phyloP scores from a whole-genome alignment of 2,329 filamentous ascomycete species.

The Claviceps spartinae region DNA sequence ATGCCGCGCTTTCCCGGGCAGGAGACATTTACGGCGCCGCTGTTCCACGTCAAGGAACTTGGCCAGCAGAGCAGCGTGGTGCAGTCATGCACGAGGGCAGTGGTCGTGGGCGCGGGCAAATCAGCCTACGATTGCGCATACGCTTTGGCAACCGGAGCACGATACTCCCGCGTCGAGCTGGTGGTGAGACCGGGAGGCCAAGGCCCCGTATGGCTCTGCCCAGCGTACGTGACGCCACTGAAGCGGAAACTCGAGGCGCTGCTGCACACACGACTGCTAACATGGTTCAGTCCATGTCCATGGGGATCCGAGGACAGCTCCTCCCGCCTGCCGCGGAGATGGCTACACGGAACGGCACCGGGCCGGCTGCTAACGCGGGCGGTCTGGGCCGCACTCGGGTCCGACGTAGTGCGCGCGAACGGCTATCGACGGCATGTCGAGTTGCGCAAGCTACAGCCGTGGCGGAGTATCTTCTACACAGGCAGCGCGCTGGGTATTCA shows the following conservation, averaged over 20 bases:
- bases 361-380: conserved; percentile 32
- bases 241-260: conserved; percentile 48
- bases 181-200: conserved; percentile 35
- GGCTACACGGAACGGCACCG: conserved; percentile 36
- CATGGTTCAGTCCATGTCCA: conserved; percentile 52
- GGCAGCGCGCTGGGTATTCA: neutral
- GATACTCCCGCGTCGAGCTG: conserved; percentile 27
- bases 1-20: conserved; percentile 24
- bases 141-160: conserved; percentile 28
- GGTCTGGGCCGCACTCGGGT: conserved; percentile 36
- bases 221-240: conserved; percentile 45
- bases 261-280: conserved; percentile 36
- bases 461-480: neutral
- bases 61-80: conserved; percentile 19
- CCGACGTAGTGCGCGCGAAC: conserved; percentile 32
- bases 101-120: conserved; percentile 43
- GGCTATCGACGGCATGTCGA: conserved; percentile 30
- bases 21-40: conserved; percentile 21
- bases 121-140: conserved; percentile 46
- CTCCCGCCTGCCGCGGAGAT: conserved; percentile 27
- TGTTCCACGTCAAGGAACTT: conserved; percentile 34
- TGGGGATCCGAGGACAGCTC: conserved; percentile 46
- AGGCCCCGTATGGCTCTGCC: conserved; percentile 41
- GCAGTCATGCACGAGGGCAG: conserved; percentile 19
- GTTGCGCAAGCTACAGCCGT: conserved; percentile 7